Conservation (phyloP, 2,329 filamentous ascomycete genomes). For the Penicillium glabrum region DNA sequence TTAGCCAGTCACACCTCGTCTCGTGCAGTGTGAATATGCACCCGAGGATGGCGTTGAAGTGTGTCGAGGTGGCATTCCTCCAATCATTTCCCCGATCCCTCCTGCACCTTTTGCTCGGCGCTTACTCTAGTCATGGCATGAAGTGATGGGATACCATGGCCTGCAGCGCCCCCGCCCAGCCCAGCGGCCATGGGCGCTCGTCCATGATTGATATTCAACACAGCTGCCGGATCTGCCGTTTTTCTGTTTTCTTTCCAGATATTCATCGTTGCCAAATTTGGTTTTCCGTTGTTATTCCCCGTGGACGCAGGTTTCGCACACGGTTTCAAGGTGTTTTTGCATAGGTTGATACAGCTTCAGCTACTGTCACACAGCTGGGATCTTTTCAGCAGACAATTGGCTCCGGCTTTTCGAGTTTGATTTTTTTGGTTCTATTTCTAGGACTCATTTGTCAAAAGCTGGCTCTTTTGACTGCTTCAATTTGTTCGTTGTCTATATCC, state of each 20-base stretch:
- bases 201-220: slow-evolving; percentile 33
- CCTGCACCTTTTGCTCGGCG: slow-evolving; percentile 24
- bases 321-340: slow-evolving; percentile 17
- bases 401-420: slow-evolving; percentile 5
- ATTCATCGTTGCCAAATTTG: slow-evolving; percentile 20
- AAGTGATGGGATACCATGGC: slow-evolving; percentile 20
- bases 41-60: slow-evolving; percentile 4
- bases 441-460: slow-evolving; percentile 28
- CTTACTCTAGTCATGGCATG: slow-evolving; percentile 26
- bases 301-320: slow-evolving; percentile 34
- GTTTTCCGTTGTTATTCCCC: slow-evolving; percentile 18
- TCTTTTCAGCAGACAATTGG: slow-evolving; percentile 11
- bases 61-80: slow-evolving; percentile 2
- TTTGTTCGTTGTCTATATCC: slow-evolving; percentile 6
- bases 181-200: slow-evolving; percentile 12
- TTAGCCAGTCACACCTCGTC: slow-evolving; percentile 26
- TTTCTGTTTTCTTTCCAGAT: slow-evolving; percentile 19
- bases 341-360: slow-evolving; percentile 15
- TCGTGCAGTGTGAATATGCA: slow-evolving; percentile 18
- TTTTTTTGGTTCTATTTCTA: not conserved
- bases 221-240: slow-evolving; percentile 14
- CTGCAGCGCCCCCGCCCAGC: slow-evolving; percentile 24
- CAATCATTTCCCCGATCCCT: slow-evolving; percentile 17
- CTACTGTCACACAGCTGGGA: slow-evolving; percentile 16
- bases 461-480: slow-evolving; percentile 32